Percentiles rank a stretch among this genome's conserved stretches.
Conservation (phyloP, 192 early-diverging fungal species). For the Geranomyces michiganensis region DNA sequence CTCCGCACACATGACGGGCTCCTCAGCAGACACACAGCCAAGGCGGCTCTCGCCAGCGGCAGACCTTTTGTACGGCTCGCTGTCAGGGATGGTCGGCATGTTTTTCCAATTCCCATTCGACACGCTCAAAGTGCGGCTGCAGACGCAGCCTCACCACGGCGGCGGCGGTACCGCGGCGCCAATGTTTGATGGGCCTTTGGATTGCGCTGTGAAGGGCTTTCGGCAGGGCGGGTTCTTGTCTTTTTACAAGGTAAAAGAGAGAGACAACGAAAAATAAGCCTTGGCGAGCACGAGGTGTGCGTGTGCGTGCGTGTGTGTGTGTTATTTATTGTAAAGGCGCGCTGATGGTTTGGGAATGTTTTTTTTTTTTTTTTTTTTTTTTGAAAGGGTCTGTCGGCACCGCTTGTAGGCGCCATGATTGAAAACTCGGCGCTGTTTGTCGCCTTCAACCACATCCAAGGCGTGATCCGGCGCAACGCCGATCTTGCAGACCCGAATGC, state of each 20-base stretch:
- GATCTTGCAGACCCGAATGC: slow-evolving; percentile 17
- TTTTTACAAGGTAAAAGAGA: slow-evolving; percentile 77
- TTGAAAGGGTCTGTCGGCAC: slow-evolving; percentile 81
- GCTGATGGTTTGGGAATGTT: too few relatives aligned
- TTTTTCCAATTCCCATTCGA: slow-evolving; percentile 96
- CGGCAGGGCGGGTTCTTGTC: slow-evolving; percentile 78
- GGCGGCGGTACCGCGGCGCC: too few relatives aligned
- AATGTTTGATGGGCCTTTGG: slow-evolving; percentile 73
- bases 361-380: too few relatives aligned
- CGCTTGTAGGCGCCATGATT: slow-evolving; percentile 89
- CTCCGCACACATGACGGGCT: too few relatives aligned
- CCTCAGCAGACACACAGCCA: background rate
- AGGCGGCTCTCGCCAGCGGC: slow-evolving; percentile 13
- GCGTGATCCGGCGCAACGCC: slow-evolving; percentile 59
- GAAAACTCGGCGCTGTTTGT: slow-evolving; percentile 92
- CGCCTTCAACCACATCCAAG: slow-evolving; percentile 83
- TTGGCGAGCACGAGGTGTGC: too few relatives aligned
- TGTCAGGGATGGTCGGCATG: slow-evolving; percentile 87
- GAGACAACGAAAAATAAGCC: background rate
- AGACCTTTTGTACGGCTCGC: slow-evolving; percentile 53
- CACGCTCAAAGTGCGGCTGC: slow-evolving; percentile 87
- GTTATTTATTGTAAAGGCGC: too few relatives aligned
- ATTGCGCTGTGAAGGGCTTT: slow-evolving; percentile 79
- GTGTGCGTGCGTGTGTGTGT: too few relatives aligned
- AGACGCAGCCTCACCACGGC: slow-evolving; percentile 70